A percentile compares a stretch with the other conserved stretches of the same genome.
phyloP scores from a whole-genome alignment of 2,329 filamentous ascomycete species.

The Coniochaeta prunicola region DNA sequence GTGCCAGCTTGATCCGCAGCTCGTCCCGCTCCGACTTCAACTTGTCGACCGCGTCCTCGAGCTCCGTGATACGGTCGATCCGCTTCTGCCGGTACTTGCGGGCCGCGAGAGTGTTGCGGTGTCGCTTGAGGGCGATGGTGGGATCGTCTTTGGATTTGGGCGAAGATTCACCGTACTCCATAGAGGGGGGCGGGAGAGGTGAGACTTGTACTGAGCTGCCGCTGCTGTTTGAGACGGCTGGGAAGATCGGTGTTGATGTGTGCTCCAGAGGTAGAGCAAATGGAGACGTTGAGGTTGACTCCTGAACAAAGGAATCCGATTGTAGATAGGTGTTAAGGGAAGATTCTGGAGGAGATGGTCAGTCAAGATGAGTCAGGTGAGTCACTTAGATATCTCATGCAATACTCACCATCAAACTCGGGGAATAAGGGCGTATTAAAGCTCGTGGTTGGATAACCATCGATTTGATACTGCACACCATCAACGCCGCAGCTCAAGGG shows the following conservation, averaged over 20 bases:
- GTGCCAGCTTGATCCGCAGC: constrained; percentile 46
- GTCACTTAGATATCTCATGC: not conserved
- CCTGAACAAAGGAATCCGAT: not conserved
- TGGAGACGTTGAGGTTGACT: not conserved
- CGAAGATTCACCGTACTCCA: not conserved
- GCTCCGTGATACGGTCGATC: constrained; percentile 48
- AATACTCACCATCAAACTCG: not conserved
- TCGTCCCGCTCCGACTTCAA: constrained; percentile 49
- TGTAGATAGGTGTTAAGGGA: not conserved
- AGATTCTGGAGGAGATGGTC: not conserved
- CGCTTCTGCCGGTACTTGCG: constrained; percentile 57
- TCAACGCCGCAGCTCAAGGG: not conserved
- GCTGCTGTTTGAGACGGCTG: not conserved
- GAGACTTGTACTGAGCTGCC: not conserved
- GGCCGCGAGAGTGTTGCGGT: constrained; percentile 56
- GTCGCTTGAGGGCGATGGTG: constrained; percentile 37
- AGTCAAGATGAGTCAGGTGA: not conserved
- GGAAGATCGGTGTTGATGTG: not conserved
- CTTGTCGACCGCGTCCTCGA: constrained; percentile 46
- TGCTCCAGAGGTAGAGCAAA: not conserved
- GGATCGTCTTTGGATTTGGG: constrained; percentile 11
- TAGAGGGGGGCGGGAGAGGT: not conserved
- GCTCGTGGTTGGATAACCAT: not conserved
- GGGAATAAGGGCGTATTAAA: not conserved
- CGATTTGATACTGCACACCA: not conserved